Evolutionary conservation across 345 rosid species (phyloP), one percentile per base, ranked within the genome.

Genomic region (Salix udensis): DNA sequence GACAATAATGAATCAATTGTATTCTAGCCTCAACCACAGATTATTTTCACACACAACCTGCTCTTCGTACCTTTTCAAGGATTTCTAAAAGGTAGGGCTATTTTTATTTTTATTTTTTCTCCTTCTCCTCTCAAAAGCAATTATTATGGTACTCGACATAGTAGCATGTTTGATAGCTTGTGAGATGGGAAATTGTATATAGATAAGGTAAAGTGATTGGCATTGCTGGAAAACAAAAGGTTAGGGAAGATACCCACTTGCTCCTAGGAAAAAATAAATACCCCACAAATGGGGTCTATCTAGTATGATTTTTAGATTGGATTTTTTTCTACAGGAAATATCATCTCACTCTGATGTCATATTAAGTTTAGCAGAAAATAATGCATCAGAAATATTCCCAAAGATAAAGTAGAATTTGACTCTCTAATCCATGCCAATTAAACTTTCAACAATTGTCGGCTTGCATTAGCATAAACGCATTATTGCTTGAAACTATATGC

Each of bases 121-220:
- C 21, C 61, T 66, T 76, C 58, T 72, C 24, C 52, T 66, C 67
- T 75, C 60, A 62, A 79, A 36, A 72, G 74, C 81, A 83, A 79
- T 78, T 53, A 81, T 83, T 80, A 75, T 46, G 67, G 81, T 61
- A 36, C 13, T 42, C 46, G 44, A 48, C 13, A 40, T 65, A 68
- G 67, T 52, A 83, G 81, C 77, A 83, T 76, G 82, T 66, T 73
- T 69, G 50, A 44, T 72, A 79, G 76, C 79, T 73, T 74, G 78
- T 75, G 79, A 78, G 74, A 70, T 39, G 76, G 86, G 77, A 58
- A 71, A 74, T 37, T 46, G 79, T 23, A 52, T 61, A 78, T 77
- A 62, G 87, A 88, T 79, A 84, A 79, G 91, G 76, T 77, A 72
- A 37, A 71, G 85, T 80, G 80, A 84, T 77, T 83, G 82, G 78